Evolutionary conservation across 2,329 filamentous ascomycete genomes (phyloP), one percentile per base, ranked within the genome.

Genomic region (Didymella glomerata): DNA sequence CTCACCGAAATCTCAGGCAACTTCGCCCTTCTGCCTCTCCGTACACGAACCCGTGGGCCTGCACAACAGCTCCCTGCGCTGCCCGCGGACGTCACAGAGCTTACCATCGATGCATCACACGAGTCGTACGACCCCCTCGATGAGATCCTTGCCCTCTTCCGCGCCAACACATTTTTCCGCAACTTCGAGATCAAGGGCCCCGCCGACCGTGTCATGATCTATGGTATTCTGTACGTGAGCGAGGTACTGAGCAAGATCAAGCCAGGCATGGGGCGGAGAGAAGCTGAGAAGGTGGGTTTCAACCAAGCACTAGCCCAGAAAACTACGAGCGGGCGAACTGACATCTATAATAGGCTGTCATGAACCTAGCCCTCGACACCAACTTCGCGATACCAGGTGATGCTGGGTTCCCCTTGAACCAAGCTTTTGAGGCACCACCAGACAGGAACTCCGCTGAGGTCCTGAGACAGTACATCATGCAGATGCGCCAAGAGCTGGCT

Each of bases 131-230:
- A 99, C 82, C 91, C 95, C 63, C 86, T 98, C 54, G 95, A 99
- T 81, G 95, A 99, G 83, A 88, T 96, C 50, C 86, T 99, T 54
- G 86, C 89, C 13, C 86, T 98, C 48, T 99, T 98, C 85, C 92
- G 95, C 66, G 94, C 95, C 72, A 98, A 99, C 83, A 97, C 94
- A 61, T 94, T 99, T 80, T 99, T 98, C 85, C 91, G 95, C 73
- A 99, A 98, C 85, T 99, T 99, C 73, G 95, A 98, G 84, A 96
- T 98, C 82, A 94, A 97, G 81, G 95, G 95, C 14, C 91, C 92
- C 25, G 94, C 95, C 58, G 95, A 99, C 80, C 87, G 95, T 40
- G 88, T 98, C 73, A 85, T 99, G 68, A 93, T 98, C 74, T 99
- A 99, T 81, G 94, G 94, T 63, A 99, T 97, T 77, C 85, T 96